phyloP scores from a whole-genome alignment of 306 rosid species.

The Quillaja saponaria region DNA sequence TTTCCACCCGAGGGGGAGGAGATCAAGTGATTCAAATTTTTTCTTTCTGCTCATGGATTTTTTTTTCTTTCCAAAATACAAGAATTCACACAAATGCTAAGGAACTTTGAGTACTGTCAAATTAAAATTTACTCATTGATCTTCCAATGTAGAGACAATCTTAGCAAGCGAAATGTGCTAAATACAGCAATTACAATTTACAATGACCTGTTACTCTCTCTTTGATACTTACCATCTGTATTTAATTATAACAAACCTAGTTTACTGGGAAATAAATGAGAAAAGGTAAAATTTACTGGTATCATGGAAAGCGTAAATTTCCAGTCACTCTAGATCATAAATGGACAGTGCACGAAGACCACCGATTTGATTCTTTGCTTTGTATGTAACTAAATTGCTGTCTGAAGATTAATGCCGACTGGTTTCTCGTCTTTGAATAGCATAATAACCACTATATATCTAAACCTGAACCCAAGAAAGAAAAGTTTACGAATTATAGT shows the following conservation, averaged over 20 bases:
- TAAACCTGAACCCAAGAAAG: constrained; percentile 10
- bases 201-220: too few relatives aligned
- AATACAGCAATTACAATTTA: too few relatives aligned
- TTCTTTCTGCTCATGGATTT: neutral
- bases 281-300: neutral
- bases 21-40: neutral
- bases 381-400: neutral
- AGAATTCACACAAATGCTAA: too few relatives aligned
- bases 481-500: neutral
- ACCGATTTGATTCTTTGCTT: constrained; percentile 6
- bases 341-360: constrained; percentile 11
- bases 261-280: constrained; percentile 17
- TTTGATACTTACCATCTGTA: too few relatives aligned
- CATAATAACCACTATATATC: too few relatives aligned
- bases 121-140: constrained; percentile 11
- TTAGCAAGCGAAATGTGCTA: constrained; percentile 5
- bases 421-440: too few relatives aligned
- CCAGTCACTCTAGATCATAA: constrained; percentile 2
- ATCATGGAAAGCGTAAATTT: too few relatives aligned
- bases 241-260: neutral
- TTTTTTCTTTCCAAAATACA: too few relatives aligned
- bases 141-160: constrained; percentile 7
- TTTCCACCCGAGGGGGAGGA: neutral
- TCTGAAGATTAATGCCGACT: too few relatives aligned
- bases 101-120: constrained; percentile 14